Evolutionary conservation across 208 protist genomes (phyloP).

Genomic region (Trypanosoma rangeli): DNA sequence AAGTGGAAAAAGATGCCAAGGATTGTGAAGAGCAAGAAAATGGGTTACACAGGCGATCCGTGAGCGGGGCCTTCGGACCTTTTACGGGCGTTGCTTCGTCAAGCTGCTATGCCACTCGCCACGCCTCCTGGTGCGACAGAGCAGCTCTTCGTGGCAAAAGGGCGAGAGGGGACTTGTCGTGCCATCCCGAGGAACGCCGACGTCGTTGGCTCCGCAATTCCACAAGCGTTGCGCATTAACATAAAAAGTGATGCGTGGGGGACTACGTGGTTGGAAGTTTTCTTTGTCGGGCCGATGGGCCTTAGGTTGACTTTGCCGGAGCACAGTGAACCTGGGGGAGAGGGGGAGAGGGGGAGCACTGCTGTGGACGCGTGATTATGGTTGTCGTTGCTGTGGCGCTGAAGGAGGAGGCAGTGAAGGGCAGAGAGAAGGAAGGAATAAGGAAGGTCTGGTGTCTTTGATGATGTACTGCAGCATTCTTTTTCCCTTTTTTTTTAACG

Average conservation of each 20-base stretch:
- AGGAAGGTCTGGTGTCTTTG: background rate
- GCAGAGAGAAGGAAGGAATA: background rate
- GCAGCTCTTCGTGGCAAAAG: background rate
- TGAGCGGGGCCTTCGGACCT: slow-evolving; percentile 7
- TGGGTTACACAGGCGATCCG: slow-evolving; percentile 78
- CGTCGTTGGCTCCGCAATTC: background rate
- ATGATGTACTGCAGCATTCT: background rate
- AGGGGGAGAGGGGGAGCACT: background rate
- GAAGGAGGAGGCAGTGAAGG: background rate
- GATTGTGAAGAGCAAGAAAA: slow-evolving; percentile 71
- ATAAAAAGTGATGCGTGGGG: background rate
- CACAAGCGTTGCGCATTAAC: background rate
- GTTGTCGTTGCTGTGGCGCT: background rate
- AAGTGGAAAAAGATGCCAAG: slow-evolving; percentile 85
- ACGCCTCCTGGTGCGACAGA: background rate
- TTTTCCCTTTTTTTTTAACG: background rate
- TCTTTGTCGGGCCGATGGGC: background rate
- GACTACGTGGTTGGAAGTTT: background rate
- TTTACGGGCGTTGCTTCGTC: background rate
- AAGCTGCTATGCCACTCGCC: background rate
- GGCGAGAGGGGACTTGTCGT: background rate
- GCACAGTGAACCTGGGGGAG: background rate
- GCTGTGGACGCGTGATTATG: background rate
- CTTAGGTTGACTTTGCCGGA: background rate
- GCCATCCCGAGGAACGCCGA: background rate